phyloP scores from a whole-genome alignment of 2,329 filamentous ascomycete species.

The Colletotrichum gloeosporioides region DNA sequence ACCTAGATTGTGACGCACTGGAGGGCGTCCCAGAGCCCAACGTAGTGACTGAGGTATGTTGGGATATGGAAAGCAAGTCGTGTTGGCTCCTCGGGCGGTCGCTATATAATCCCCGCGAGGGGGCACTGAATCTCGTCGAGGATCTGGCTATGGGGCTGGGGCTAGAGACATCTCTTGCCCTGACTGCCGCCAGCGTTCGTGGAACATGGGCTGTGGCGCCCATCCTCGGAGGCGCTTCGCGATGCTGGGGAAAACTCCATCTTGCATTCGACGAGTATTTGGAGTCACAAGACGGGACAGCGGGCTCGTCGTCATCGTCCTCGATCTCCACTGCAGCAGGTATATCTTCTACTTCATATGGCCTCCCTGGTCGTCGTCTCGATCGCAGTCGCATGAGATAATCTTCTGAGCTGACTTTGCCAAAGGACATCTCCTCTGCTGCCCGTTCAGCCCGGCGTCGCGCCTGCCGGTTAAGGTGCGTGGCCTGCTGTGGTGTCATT shows the following conservation, averaged over 20 bases:
- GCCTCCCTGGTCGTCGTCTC: conserved; percentile 4
- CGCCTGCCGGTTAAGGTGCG: conserved; percentile 12
- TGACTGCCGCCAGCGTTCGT: background rate
- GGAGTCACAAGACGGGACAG: background rate
- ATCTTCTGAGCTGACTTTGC: conserved; percentile 9
- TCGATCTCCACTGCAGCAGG: conserved; percentile 10
- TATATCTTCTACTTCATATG: background rate
- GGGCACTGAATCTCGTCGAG: background rate
- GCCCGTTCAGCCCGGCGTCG: conserved; percentile 13
- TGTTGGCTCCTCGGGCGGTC: background rate
- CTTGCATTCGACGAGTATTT: background rate
- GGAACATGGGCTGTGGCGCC: background rate
- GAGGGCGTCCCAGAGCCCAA: background rate
- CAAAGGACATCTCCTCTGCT: conserved; percentile 13
- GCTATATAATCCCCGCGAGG: background rate
- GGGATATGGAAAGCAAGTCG: background rate
- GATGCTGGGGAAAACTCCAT: background rate
- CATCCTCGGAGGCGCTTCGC: background rate
- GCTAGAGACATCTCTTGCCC: background rate
- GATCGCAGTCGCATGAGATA: conserved; percentile 4
- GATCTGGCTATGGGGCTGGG: background rate
- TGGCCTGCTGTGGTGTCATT: background rate
- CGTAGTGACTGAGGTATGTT: background rate
- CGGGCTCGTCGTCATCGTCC: background rate
- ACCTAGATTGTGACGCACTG: background rate